Conservation (phyloP, 768 basidiomycete genomes). For the Vararia minispora region DNA sequence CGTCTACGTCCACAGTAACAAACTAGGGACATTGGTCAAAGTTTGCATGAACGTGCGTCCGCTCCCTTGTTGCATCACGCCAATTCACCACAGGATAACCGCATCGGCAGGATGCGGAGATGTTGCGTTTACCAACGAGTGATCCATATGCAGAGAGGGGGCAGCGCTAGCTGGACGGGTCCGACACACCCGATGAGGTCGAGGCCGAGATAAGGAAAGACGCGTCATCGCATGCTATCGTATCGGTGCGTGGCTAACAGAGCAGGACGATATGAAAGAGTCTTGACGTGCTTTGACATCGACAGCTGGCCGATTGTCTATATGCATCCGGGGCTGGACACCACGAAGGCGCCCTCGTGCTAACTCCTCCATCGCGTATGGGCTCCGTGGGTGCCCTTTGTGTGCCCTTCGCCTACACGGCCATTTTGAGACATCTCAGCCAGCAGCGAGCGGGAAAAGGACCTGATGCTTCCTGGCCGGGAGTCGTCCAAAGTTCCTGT, state of each 20-base stretch:
- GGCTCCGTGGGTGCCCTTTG: conserved; percentile 50
- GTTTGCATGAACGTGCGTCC: conserved; percentile 48
- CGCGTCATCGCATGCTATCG: too few relatives aligned
- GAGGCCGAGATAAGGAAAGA: conserved; percentile 77
- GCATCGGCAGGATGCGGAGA: conserved; percentile 46
- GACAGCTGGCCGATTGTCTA: conserved; percentile 84
- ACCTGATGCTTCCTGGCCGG: conserved; percentile 77
- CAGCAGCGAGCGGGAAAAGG: conserved; percentile 84
- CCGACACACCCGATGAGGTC: conserved; percentile 59
- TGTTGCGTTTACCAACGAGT: conserved; percentile 48
- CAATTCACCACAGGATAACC: background rate
- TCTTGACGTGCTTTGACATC: conserved; percentile 76
- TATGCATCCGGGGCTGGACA: conserved; percentile 81
- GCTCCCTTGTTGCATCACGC: background rate
- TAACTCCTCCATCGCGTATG: conserved; percentile 82
- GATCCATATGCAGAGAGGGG: conserved; percentile 77
- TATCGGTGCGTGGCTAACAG: too few relatives aligned
- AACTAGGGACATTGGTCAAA: conserved; percentile 48
- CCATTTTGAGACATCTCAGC: background rate
- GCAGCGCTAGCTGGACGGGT: conserved; percentile 56
- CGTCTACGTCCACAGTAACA: conserved; percentile 48
- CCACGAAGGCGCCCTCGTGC: conserved; percentile 64
- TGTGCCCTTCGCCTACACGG: background rate
- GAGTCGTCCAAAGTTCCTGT: conserved; percentile 77
- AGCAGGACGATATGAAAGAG: too few relatives aligned